Evolutionary conservation across 1,139 yeast genomes (phyloP), one percentile per base, ranked within the genome.

Genomic region (Zygosaccharomyces pseudobailii): DNA sequence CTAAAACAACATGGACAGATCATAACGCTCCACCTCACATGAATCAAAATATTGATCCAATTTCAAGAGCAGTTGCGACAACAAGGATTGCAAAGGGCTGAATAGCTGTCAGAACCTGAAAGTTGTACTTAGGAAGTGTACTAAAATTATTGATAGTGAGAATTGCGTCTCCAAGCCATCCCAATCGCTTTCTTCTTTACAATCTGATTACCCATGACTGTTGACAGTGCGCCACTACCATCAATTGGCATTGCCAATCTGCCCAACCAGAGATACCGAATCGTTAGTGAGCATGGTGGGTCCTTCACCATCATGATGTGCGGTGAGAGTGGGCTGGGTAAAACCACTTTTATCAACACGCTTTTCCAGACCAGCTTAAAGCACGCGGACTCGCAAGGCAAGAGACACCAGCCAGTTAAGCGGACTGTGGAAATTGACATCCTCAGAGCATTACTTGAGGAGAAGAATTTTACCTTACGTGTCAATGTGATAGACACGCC

Each of bases 401-500:
- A 55, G 37, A 62, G 62, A 40, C 57, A 55, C 37, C 74, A 75
- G 47, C 82, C 84, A 57, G 77, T 88, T 50, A 86, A 80, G 61
- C 87, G 87, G 67, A 92, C 97, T 3, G 95, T 88, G 34, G 97
- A 88, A 63, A 88, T 92, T 60, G 94, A 87, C 55, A 82, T 92
- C 54, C 82, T 87, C 44, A 82, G 96, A 63, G 97, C 97, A 21
- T 82, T 87, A 58, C 76, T 94, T 58, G 97, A 90, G 67, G 99
- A 94, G 66, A 87, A 88, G 71, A 87, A 85, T 65, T 92, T 92
- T 72, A 80, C 78, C 61, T 77, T 92, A 58, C 80, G 94, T 53
- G 78, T 94, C 56, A 92, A 92, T 62, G 78, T 92, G 51, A 82
- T 94, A 59, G 99, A 92, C 69, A 92, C 98, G 6, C 98, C 98